phyloP scores from a whole-genome alignment of 2,329 filamentous ascomycete genomes.

The Helotiales sp. region DNA sequence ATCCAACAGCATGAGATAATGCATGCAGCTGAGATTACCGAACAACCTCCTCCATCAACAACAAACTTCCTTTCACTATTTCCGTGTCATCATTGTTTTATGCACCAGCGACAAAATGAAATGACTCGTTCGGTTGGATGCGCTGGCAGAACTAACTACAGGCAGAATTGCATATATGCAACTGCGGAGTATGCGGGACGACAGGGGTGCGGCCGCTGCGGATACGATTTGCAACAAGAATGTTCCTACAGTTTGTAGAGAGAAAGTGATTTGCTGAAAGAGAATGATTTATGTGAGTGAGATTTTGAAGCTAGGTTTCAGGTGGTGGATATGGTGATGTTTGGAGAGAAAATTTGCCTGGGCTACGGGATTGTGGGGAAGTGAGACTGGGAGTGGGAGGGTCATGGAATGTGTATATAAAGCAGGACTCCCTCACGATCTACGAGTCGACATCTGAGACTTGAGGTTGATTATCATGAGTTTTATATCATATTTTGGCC shows the following conservation, averaged over 20 bases:
- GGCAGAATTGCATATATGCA: not conserved
- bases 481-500: too few species aligned
- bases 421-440: not conserved
- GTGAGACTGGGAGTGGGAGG: not conserved
- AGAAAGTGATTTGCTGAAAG: not conserved
- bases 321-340: not conserved
- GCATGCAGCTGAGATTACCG: not conserved
- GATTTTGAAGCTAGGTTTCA: not conserved
- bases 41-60: not conserved
- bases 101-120: not conserved
- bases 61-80: not conserved
- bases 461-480: not conserved
- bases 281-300: not conserved
- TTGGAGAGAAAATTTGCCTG: not conserved
- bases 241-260: not conserved
- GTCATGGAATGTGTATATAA: not conserved
- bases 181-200: not conserved
- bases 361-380: not conserved
- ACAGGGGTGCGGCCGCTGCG: constrained; percentile 1
- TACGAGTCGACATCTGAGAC: not conserved
- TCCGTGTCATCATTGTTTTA: not conserved
- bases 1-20: not conserved
- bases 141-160: not conserved
- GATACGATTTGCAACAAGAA: constrained; percentile 2
- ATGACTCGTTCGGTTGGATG: not conserved